Evolutionary conservation across 805 yeast genomes (phyloP), one percentile per base, ranked within the genome.

Genomic region (Candida silvicultrix): DNA sequence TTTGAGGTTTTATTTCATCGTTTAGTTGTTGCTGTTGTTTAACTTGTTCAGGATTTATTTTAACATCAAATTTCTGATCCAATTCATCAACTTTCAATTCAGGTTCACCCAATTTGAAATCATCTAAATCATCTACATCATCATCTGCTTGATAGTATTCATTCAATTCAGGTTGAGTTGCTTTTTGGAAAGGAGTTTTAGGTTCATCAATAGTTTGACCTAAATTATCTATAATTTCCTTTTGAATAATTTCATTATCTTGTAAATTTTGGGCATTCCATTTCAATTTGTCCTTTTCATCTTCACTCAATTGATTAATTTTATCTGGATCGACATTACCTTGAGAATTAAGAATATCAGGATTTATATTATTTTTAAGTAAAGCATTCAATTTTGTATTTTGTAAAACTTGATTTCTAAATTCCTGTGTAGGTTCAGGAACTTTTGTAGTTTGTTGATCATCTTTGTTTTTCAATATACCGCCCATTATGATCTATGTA

Each of bases 161-260:
- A 29, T 87, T 88, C 44, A 77, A 72, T 47, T 68, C 71, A 1
- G 94, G 90, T 57, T 85, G 82, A 23, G 87, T 84, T 1, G 96
- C 95, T 11, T 94, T 95, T 60, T 87, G 95, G 58, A 85, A 90
- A 5, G 97, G 97, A 1, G 97, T 90, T 70, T 90, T 90, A 20
- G 97, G 97, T 63, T 90, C 97, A 59, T 88, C 95, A 39, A 90
- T 88, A 56, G 82, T 81, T 25, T 87, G 49, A 47, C 62, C 64
- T 39, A 70, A 62, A 47, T 70, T 71, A 42, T 67, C 70, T 38
- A 61, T 62, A 37, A 59, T 59, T 54, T 84, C 87, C 60, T 79
- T 85, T 59, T 89, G 95, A 4, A 87, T 75, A n/a, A 77, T 62
- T 43, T 75, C 76, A 47, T 73, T 73, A 43, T 75, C 77, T 43